Conservation (phyloP, 2,329 filamentous ascomycete genomes). For the Fusarium sp. region DNA sequence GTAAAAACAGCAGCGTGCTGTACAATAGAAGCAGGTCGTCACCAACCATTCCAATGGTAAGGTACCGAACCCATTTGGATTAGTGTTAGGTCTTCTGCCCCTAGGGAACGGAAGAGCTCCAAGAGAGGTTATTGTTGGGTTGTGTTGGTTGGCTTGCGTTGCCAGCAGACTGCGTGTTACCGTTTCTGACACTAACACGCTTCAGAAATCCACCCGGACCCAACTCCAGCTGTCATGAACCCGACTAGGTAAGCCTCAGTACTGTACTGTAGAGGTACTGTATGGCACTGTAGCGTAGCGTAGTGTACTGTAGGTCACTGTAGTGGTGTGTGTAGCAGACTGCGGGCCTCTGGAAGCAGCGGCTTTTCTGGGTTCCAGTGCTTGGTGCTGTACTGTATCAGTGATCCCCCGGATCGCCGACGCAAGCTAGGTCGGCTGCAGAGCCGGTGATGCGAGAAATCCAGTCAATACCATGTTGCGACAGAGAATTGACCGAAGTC, state of each 20-base stretch:
- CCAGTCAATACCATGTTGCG: conserved; percentile 23
- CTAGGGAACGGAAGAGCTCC: not conserved
- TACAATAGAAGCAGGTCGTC: conserved; percentile 12
- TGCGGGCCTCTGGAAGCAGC: conserved; percentile 26
- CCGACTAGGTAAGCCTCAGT: conserved; percentile 29
- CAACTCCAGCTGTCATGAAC: conserved; percentile 41
- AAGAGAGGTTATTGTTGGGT: conserved; percentile 20
- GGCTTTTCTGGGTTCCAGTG: conserved; percentile 21
- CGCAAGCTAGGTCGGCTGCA: conserved; percentile 31
- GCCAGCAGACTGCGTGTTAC: conserved; percentile 12
- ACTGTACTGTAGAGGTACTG: conserved; percentile 26
- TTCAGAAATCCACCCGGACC: conserved; percentile 35
- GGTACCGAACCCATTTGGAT: conserved; percentile 20
- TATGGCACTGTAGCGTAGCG: not conserved
- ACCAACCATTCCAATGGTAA: conserved; percentile 26
- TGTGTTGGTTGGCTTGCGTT: conserved; percentile 6
- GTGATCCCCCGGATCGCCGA: conserved; percentile 43
- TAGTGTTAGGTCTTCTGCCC: conserved; percentile 39
- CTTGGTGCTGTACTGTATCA: conserved; percentile 25
- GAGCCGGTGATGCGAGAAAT: conserved; percentile 40
- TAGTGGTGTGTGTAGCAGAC: conserved; percentile 18
- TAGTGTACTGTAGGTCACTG: not conserved
- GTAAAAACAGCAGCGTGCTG: not conserved
- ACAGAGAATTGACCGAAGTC: not conserved
- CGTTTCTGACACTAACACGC: conserved; percentile 24